A percentile compares a stretch with the other conserved stretches of the same genome.
Evolutionary conservation across 2,329 filamentous ascomycete species (phyloP).

Genomic region (Calonectria pseudoturangicola): DNA sequence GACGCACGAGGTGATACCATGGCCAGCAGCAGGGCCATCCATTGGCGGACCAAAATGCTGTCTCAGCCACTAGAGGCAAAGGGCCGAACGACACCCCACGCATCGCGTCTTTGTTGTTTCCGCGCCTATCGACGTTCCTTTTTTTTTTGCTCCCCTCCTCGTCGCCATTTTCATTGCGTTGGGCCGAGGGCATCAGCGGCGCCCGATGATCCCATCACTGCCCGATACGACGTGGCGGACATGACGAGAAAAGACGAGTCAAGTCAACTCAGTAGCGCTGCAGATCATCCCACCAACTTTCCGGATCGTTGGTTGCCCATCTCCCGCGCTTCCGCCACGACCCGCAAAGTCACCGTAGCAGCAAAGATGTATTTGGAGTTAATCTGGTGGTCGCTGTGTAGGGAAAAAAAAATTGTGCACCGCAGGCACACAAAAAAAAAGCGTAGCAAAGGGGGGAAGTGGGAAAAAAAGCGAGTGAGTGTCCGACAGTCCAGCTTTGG

Average conservation of each 20-base stretch:
- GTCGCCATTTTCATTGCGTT: background rate
- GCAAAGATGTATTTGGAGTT: background rate
- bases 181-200: background rate
- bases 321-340: slow-evolving; percentile 17
- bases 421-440: background rate
- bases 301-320: slow-evolving; percentile 6
- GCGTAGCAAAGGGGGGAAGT: background rate
- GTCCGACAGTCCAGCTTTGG: background rate
- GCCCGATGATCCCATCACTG: background rate
- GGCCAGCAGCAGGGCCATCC: background rate
- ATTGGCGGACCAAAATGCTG: background rate
- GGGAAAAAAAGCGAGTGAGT: background rate
- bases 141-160: background rate
- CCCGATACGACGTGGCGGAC: slow-evolving; percentile 4
- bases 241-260: background rate
- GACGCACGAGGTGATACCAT: slow-evolving; percentile 8
- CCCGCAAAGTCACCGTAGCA: background rate
- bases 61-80: slow-evolving; percentile 20
- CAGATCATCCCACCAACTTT: slow-evolving; percentile 20
- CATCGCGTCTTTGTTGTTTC: background rate
- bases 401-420: background rate
- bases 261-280: slow-evolving; percentile 3
- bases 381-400: too few species aligned
- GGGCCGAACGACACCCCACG: slow-evolving; percentile 17
- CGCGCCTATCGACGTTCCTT: background rate